phyloP scores from a whole-genome alignment of 1,284 basidiomycete species.

The Rhodotorula mucilaginosa region DNA sequence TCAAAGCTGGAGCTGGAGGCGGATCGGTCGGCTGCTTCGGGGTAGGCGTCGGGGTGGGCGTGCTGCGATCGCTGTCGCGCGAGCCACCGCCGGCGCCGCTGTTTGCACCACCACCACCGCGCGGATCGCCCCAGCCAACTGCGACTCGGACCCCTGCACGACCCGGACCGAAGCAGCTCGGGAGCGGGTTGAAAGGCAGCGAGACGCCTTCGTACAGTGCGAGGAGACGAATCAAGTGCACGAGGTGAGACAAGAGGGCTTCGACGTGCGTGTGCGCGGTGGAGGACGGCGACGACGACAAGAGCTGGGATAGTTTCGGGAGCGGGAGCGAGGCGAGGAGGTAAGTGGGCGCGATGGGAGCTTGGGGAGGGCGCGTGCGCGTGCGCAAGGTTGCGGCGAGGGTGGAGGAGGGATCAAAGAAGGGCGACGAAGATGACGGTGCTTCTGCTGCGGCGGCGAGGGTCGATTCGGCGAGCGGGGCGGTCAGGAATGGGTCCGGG shows the following conservation, averaged over 20 bases:
- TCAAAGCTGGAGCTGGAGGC: not conserved
- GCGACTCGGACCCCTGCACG: conserved; percentile 21
- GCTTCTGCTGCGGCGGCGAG: not conserved
- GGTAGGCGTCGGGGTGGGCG: not conserved
- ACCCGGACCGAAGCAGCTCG: conserved; percentile 18
- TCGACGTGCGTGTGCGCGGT: conserved; percentile 11
- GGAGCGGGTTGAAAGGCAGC: conserved; percentile 25
- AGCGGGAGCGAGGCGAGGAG: conserved; percentile 24
- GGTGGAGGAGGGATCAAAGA: not conserved
- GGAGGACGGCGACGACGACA: conserved; percentile 1
- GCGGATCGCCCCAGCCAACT: conserved; percentile 3
- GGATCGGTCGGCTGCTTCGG: not conserved
- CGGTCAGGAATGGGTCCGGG: conserved; percentile 11
- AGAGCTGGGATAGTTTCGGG: conserved; percentile 11
- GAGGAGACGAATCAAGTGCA: conserved; percentile 25
- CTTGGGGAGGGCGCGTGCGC: not conserved
- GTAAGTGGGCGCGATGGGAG: conserved; percentile 14
- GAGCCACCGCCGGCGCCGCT: too few relatives aligned
- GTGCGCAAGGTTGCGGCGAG: not conserved
- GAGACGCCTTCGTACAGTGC: conserved; percentile 26
- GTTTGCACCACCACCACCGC: not conserved
- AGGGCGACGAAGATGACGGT: too few relatives aligned
- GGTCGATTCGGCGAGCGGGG: conserved; percentile 3
- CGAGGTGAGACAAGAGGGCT: conserved; percentile 22
- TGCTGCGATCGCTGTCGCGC: not conserved